Base-by-base conservation (phyloP, 2,329 filamentous ascomycete genomes). In the Hypoxylon sp. region DNA sequence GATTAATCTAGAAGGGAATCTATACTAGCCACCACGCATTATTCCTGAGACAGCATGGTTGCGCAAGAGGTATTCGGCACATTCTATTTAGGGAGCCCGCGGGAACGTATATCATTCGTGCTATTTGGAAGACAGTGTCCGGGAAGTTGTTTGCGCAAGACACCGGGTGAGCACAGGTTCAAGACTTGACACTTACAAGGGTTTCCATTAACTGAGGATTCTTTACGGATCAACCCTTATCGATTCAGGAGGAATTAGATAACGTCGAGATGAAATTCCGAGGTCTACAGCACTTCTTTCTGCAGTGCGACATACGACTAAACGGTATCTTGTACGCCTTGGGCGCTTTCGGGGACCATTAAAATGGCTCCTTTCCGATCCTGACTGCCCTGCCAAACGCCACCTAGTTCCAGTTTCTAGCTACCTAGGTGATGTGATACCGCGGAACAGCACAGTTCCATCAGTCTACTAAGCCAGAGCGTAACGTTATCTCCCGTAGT, bases 251-350 rank as follows among this genome's bases (percentile, higher is more conserved):
- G 58, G 61, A 60, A 58, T 30, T 38, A 46, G 58, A 57, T 62
- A 67, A 60, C 55, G 57, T 59, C 53, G 14, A 53, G 11, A 14
- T 45, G 56, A 34, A 50, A 41, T 45, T 60, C 38, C 1, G 28
- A 30, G 1, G 28, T 57, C 56, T 57, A 25, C 38, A 48, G 32
- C 64, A 38, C 41, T 62, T 64, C 64, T 25, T 67, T 41, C 57
- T 59, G 56, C 49, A n/a, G 59, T 63, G 36, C 55, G 51, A 58
- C 63, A 48, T 62, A 60, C 41, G 17, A 43, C 55, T 43, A 21
- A 45, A 38, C 45, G 19, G 45, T 14, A 19, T 52, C 45, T 43
- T 49, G 49, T 36, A 32, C 53, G 6, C 19, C 34, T 28, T 53
- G 17, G 13, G 30, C 45, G 21, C 41, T 30, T 34, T 45, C 38